Evolutionary conservation across 805 yeast genomes (phyloP).

Genomic region (Candida xiaguanensis): DNA sequence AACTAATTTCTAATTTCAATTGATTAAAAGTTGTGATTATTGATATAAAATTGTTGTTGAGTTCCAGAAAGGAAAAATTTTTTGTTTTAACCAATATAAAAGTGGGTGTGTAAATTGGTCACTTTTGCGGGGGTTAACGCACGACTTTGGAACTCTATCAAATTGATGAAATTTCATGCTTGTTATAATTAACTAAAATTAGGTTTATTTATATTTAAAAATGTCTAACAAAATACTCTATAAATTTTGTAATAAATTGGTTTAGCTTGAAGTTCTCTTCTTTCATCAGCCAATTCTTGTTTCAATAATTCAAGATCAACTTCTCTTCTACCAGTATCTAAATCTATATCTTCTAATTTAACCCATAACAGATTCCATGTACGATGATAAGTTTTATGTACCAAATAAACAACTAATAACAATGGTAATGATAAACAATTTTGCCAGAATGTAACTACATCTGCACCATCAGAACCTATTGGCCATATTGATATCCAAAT

Average conservation of each 20-base stretch:
- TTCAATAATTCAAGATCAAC: slow-evolving; percentile 35
- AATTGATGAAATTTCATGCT: too few relatives aligned
- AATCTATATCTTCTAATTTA: slow-evolving; percentile 33
- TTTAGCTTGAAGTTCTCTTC: slow-evolving; percentile 18
- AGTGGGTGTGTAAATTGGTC: not conserved
- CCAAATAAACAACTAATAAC: slow-evolving; percentile 41
- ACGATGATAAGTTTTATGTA: slow-evolving; percentile 35
- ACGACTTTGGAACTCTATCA: too few relatives aligned
- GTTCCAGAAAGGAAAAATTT: not conserved
- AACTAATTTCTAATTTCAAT: too few relatives aligned
- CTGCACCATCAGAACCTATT: slow-evolving; percentile 20
- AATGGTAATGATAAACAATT: slow-evolving; percentile 48
- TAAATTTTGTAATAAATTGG: slow-evolving; percentile 33
- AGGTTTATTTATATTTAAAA: too few relatives aligned
- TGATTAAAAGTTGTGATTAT: not conserved
- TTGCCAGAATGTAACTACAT: slow-evolving; percentile 44
- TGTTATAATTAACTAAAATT: too few relatives aligned
- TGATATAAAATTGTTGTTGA: not conserved
- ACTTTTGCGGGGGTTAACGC: too few relatives aligned
- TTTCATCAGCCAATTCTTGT: slow-evolving; percentile 40
- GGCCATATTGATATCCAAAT: slow-evolving; percentile 41
- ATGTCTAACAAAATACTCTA: slow-evolving; percentile 29
- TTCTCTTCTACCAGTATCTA: slow-evolving; percentile 42
- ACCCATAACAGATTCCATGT: slow-evolving; percentile 28
- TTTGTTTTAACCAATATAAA: not conserved